phyloP scores from a whole-genome alignment of 441 rosid genomes.

The Aquilaria agallochum region DNA sequence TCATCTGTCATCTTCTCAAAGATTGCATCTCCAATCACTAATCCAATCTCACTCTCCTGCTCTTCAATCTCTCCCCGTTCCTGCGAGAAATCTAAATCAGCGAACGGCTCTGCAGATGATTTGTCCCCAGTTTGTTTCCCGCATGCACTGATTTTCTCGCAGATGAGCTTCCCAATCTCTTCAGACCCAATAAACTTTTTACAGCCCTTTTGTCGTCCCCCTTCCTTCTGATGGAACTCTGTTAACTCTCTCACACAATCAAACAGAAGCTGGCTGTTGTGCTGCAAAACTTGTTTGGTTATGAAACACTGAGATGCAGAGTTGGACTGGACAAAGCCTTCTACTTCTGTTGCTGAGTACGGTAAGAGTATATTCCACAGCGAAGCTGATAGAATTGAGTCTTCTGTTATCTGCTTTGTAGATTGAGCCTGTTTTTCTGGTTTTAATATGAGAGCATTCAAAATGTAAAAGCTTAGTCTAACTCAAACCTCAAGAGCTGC shows the following conservation, averaged over 20 bases:
- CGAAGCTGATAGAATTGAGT: constrained; percentile 20
- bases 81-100: constrained; percentile 27
- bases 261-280: constrained; percentile 42
- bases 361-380: constrained; percentile 13
- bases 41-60: constrained; percentile 24
- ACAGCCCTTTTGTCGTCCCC: not conserved
- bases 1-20: constrained; percentile 31
- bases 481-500: too few species aligned
- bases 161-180: constrained; percentile 21
- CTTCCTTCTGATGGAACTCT: constrained; percentile 17
- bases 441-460: not conserved
- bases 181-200: constrained; percentile 18
- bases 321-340: constrained; percentile 15
- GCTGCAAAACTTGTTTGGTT: constrained; percentile 28
- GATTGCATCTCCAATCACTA: constrained; percentile 36
- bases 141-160: constrained; percentile 22
- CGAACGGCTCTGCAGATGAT: constrained; percentile 15
- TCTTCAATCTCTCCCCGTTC: constrained; percentile 30
- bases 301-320: constrained; percentile 2
- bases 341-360: not conserved
- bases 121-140: constrained; percentile 19
- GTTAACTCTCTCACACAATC: constrained; percentile 36
- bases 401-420: constrained; percentile 26
- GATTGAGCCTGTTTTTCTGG: constrained; percentile 15
- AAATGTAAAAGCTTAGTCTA: too few species aligned